Evolutionary conservation across 2,329 filamentous ascomycete genomes (phyloP).

Genomic region (Cladosporium oxysporum): DNA sequence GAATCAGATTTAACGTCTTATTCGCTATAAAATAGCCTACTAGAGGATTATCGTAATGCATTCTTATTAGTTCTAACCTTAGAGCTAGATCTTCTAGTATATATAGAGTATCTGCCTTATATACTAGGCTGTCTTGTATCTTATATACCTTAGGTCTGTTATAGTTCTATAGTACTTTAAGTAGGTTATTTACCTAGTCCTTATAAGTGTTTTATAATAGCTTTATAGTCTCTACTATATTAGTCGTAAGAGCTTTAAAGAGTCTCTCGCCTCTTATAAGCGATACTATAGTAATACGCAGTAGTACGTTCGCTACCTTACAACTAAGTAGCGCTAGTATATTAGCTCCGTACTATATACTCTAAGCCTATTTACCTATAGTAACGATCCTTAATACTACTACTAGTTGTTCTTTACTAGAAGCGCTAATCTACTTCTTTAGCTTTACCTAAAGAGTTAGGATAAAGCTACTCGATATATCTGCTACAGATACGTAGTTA

Average conservation of each 20-base stretch:
- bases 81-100: background rate
- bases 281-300: background rate
- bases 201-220: too few relatives aligned
- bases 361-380: background rate
- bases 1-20: background rate
- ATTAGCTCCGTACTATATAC: background rate
- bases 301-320: background rate
- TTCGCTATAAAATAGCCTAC: background rate
- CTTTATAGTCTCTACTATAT: background rate
- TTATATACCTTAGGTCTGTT: too few relatives aligned
- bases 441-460: background rate
- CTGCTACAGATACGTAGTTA: background rate
- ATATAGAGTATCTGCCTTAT: background rate
- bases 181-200: too few relatives aligned
- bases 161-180: background rate
- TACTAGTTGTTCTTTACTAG: too few relatives aligned
- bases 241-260: background rate
- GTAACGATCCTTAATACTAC: background rate
- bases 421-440: too few relatives aligned
- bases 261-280: background rate
- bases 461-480: too few relatives aligned
- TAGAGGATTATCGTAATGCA: background rate
- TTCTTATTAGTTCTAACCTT: background rate
- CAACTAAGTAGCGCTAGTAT: background rate
- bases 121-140: background rate